Percentiles rank a stretch among this genome's conserved stretches.
These are phyloP conservation scores for Pythium apleroticum DNA, from an alignment of 352 stramenopile genomes.

Conservation along the genomic window DNA sequence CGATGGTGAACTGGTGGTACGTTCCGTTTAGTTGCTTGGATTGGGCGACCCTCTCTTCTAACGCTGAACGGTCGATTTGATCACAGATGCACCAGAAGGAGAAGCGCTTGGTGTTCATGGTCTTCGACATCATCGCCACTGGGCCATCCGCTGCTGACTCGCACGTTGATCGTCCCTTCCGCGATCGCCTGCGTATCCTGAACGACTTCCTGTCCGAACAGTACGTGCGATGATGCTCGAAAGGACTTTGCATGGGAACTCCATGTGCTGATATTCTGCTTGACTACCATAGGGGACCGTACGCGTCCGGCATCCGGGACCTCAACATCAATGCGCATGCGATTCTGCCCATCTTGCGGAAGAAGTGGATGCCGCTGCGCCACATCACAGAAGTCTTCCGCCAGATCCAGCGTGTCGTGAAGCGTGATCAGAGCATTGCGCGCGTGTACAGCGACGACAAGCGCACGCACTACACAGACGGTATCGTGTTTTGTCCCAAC, in stretches of 20 bases:
- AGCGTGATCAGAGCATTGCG: constrained; percentile 72
- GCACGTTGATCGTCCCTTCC: constrained; percentile 81
- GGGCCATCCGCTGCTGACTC: constrained; percentile 65
- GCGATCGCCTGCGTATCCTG: constrained; percentile 73
- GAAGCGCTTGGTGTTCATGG: constrained; percentile 88
- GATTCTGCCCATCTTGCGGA: constrained; percentile 76
- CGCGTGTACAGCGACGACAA: constrained; percentile 85
- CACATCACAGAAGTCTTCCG: constrained; percentile 85
- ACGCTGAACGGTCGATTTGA: constrained; percentile 20
- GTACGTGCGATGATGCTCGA: constrained; percentile 36
- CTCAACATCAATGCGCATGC: constrained; percentile 63
- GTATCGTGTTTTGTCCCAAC: constrained; percentile 89
- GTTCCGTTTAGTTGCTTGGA: constrained; percentile 21
- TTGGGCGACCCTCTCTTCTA: background rate
- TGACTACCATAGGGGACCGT: constrained; percentile 49
- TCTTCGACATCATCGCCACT: constrained; percentile 89
- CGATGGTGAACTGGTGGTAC: constrained; percentile 86
- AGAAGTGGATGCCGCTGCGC: constrained; percentile 79
- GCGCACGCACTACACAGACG: constrained; percentile 87
- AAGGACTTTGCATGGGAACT: constrained; percentile 1
- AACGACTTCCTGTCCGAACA: constrained; percentile 85
- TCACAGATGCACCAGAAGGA: constrained; percentile 76
- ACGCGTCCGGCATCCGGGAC: constrained; percentile 62
- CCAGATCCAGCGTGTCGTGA: constrained; percentile 75
- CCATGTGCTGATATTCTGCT: background rate